Percentiles rank a stretch among this genome's conserved stretches.
Evolutionary conservation across 495 filamentous ascomycete species (phyloP).

Genomic region (Aspergillus bertholletiae): DNA sequence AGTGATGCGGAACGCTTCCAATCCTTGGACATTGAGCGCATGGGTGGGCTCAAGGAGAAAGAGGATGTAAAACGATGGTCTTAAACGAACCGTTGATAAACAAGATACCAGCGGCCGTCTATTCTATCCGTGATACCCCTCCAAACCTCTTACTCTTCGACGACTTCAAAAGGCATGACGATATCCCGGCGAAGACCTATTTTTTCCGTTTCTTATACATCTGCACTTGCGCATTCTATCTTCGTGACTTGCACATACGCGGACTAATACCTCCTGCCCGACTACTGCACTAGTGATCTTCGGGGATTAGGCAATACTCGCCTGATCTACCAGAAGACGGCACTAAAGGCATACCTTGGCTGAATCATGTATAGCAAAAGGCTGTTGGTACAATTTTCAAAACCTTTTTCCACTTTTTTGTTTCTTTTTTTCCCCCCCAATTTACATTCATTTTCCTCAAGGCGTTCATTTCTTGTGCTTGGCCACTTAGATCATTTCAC

Average conservation of each 20-base stretch:
- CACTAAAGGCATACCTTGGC: conserved; percentile 14
- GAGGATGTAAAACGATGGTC: conserved; percentile 41
- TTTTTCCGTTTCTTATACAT: conserved; percentile 24
- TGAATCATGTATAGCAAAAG: conserved; percentile 33
- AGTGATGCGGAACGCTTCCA: conserved; percentile 74
- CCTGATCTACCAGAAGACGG: neutral
- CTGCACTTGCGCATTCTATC: conserved; percentile 19
- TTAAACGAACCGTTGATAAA: conserved; percentile 17
- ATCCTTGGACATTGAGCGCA: conserved; percentile 88
- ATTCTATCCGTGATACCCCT: conserved; percentile 9
- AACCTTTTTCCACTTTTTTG: conserved; percentile 1
- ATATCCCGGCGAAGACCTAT: conserved; percentile 30
- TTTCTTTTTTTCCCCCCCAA: conserved; percentile 7
- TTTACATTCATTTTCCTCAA: conserved; percentile 15
- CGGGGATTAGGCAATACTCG: conserved; percentile 3
- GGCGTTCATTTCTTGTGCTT: conserved; percentile 27
- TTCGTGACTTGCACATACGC: conserved; percentile 38
- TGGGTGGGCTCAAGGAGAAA: conserved; percentile 94
- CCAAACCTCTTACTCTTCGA: conserved; percentile 21
- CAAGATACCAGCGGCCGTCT: conserved; percentile 1
- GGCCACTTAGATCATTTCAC: conserved; percentile 29
- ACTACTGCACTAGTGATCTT: conserved; percentile 8
- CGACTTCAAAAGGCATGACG: conserved; percentile 38
- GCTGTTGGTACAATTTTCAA: conserved; percentile 24
- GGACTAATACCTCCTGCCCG: conserved; percentile 15